Percentiles rank a stretch among this genome's conserved stretches.
Conservation (phyloP, 108 stramenopile species). For the Nitzschia sp. region DNA sequence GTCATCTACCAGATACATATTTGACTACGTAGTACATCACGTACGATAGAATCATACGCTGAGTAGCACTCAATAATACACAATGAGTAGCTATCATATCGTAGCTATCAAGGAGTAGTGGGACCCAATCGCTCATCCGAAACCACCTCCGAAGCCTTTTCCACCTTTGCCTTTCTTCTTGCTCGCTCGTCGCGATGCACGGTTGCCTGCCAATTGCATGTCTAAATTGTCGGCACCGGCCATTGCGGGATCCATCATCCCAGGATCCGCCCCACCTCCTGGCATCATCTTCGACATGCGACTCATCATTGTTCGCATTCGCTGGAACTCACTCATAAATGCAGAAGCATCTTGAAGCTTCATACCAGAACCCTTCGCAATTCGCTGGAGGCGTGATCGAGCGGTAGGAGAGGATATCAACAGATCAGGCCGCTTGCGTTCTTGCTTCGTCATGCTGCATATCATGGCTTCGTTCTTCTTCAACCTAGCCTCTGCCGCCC, state of each 20-base stretch:
- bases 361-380: constrained; percentile 83
- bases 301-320: constrained; percentile 95
- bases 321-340: constrained; percentile 93
- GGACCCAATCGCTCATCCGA: constrained; percentile 62
- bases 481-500: constrained; percentile 71
- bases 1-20: too few relatives aligned
- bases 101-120: too few relatives aligned
- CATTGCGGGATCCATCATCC: constrained; percentile 59
- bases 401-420: constrained; percentile 82
- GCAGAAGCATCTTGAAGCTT: constrained; percentile 64
- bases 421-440: constrained; percentile 85
- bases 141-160: constrained; percentile 81
- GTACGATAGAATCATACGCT: too few relatives aligned
- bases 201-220: constrained; percentile 61
- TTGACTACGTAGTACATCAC: too few relatives aligned
- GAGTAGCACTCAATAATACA: too few relatives aligned
- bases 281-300: constrained; percentile 89
- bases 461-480: constrained; percentile 91
- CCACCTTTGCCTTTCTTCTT: constrained; percentile 88
- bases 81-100: too few relatives aligned
- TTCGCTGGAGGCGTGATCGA: constrained; percentile 68
- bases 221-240: constrained; percentile 27
- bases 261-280: constrained; percentile 27
- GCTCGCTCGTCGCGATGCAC: constrained; percentile 69
- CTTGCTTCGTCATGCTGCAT: constrained; percentile 89